Evolutionary conservation across 305 asterid species (phyloP), one percentile per base, ranked within the genome.

Genomic region (Rubia peregrina): DNA sequence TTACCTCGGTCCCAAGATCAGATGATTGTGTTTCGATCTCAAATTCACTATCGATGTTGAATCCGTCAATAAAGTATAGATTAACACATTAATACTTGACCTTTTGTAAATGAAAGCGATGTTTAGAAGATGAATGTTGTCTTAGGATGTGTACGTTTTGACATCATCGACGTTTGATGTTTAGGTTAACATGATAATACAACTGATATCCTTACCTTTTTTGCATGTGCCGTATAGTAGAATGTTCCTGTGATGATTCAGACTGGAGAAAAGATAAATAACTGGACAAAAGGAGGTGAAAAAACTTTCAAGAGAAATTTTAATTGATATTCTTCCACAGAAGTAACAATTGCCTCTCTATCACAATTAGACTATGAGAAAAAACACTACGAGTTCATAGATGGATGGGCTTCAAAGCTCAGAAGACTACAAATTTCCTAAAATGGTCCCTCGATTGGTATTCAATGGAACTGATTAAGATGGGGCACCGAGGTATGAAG

Each of bases 401-500:
- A 40, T 6, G 30, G 56, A 70, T 3, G 26, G 38, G 33, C 61
- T 21, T 53, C 59, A n/a, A 22, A n/a, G 68, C 56, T 46, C 24
- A 9, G 0, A 19, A 30, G 65, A 42, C 46, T 19, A 74, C 17
- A 67, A 30, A 0, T 7, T 53, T 19, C 59, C 60, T 10, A 19
- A 46, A 41, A 41, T 51, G 9, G 60, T 36, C 51, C 26, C 46
- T n/a, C 5, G 6, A 3, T 9, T 41, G n/a, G n/a, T 33, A 13
- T 69, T 40, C 56, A 38, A 17, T 6, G 10, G 6, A 48, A 46
- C 83, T 83, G 89, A 49, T 81, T 84, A 94, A 44, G 96, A 94
- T 11, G 99, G 97, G 46, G 99, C 96, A 14, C 99, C 99, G 12
- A 91, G 96, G 79, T 91, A 91, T 0, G 99, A 91, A 16, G 99